Percentiles rank a stretch among this genome's conserved stretches.
These are phyloP conservation scores for Kwoniella heveanensis DNA, from an alignment of 768 basidiomycete species.

Conservation along the genomic window DNA sequence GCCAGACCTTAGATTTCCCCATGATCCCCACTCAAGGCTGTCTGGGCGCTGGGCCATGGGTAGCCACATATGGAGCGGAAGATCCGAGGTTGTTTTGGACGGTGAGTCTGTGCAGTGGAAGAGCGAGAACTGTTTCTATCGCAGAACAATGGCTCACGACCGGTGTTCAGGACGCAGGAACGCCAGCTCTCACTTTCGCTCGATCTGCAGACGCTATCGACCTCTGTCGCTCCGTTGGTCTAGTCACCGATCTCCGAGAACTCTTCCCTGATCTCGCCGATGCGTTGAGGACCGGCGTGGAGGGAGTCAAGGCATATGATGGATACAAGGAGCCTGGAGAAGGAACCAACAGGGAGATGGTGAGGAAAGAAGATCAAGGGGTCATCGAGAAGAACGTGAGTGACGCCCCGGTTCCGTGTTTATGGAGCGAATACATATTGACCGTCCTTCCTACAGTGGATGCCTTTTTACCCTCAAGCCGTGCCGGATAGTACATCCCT, in stretches of 20 bases:
- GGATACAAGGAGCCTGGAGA: constrained; percentile 8
- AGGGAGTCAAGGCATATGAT: constrained; percentile 13
- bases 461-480: constrained; percentile 21
- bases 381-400: constrained; percentile 19
- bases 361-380: constrained; percentile 8
- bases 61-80: constrained; percentile 23
- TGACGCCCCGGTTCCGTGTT: neutral
- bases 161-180: constrained; percentile 22
- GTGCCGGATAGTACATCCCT: constrained; percentile 10
- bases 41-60: constrained; percentile 1
- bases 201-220: constrained; percentile 9
- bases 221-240: constrained; percentile 11
- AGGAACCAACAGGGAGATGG: constrained; percentile 6
- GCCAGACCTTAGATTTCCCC: constrained; percentile 21
- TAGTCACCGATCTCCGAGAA: constrained; percentile 8
- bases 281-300: constrained; percentile 8
- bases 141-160: too few species aligned
- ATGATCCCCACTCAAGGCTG: constrained; percentile 24
- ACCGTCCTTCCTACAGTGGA: constrained; percentile 12
- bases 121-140: too few species aligned
- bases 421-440: neutral
- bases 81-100: constrained; percentile 29
- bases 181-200: constrained; percentile 13
- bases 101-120: too few species aligned
- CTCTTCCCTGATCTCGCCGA: constrained; percentile 4